These are phyloP conservation scores for Tagetes patula DNA, from an alignment of 129 eudicot species.

Conservation along the genomic window DNA sequence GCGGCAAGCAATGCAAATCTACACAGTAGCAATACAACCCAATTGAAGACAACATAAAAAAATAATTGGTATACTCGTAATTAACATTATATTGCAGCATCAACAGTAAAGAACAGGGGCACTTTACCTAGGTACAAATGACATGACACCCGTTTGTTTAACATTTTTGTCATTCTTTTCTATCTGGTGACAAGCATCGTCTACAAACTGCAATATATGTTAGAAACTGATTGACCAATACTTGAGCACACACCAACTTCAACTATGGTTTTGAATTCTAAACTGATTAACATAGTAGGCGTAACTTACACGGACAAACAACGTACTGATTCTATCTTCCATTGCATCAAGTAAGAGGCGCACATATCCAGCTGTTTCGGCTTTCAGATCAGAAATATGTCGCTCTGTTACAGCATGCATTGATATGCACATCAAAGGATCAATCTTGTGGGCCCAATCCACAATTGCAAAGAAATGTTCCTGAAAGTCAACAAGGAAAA, in stretches of 20 bases:
- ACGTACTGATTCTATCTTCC: slow-evolving; percentile 69
- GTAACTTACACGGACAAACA: slow-evolving; percentile 63
- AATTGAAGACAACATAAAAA: slow-evolving; percentile 12
- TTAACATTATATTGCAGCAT: slow-evolving; percentile 7
- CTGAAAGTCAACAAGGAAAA: slow-evolving; percentile 37
- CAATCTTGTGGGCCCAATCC: slow-evolving; percentile 88
- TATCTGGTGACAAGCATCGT: slow-evolving; percentile 90
- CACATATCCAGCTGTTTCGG: slow-evolving; percentile 82
- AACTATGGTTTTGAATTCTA: slow-evolving; percentile 1
- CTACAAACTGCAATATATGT: slow-evolving; percentile 61
- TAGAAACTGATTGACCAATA: slow-evolving; percentile 1
- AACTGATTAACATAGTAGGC: not conserved
- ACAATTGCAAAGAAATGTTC: slow-evolving; percentile 80
- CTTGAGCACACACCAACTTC: slow-evolving; percentile 2
- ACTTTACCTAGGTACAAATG: slow-evolving; percentile 76
- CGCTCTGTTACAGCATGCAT: slow-evolving; percentile 78
- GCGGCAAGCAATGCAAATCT: slow-evolving; percentile 82
- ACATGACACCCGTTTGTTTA: slow-evolving; percentile 68
- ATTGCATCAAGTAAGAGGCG: slow-evolving; percentile 81
- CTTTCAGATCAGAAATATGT: slow-evolving; percentile 61
- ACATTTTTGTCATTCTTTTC: slow-evolving; percentile 82
- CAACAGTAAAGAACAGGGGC: not conserved
- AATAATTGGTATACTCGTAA: not conserved
- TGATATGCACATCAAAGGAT: slow-evolving; percentile 80
- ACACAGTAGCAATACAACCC: slow-evolving; percentile 24